Evolutionary conservation across 192 early-diverging fungal genomes (phyloP).

Genomic region (Backusella tuberculispora): DNA sequence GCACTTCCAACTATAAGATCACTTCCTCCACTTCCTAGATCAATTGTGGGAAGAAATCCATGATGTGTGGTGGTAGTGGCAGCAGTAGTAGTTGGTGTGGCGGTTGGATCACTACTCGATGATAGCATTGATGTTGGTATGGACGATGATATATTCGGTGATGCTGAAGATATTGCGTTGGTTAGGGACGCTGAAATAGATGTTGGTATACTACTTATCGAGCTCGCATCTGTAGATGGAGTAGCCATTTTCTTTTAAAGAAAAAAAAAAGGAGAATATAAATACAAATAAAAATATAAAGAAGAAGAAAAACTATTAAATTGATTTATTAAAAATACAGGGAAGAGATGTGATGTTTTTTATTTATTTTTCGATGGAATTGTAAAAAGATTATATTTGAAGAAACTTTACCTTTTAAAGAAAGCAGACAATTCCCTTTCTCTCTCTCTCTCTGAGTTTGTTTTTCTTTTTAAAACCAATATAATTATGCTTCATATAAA

Average conservation of each 20-base stretch:
- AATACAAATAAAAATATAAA: not conserved
- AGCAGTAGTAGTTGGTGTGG: not conserved
- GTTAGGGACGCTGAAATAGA: not conserved
- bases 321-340: not conserved
- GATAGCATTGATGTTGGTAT: not conserved
- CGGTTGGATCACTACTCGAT: not conserved
- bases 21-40: conserved; percentile 7
- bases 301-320: not conserved
- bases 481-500: not conserved
- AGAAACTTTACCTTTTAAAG: not conserved
- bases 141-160: not conserved
- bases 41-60: not conserved
- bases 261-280: not conserved
- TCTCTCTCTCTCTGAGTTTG: not conserved
- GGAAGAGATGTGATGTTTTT: not conserved
- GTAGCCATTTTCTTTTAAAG: not conserved
- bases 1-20: conserved; percentile 11
- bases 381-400: not conserved
- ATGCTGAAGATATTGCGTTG: not conserved
- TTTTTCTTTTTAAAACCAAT: not conserved
- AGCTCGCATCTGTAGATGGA: not conserved
- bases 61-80: not conserved
- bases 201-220: not conserved
- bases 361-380: not conserved
- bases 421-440: not conserved